Base-by-base conservation (phyloP, 2,329 filamentous ascomycete species). In the Uncinocarpus reesii region DNA sequence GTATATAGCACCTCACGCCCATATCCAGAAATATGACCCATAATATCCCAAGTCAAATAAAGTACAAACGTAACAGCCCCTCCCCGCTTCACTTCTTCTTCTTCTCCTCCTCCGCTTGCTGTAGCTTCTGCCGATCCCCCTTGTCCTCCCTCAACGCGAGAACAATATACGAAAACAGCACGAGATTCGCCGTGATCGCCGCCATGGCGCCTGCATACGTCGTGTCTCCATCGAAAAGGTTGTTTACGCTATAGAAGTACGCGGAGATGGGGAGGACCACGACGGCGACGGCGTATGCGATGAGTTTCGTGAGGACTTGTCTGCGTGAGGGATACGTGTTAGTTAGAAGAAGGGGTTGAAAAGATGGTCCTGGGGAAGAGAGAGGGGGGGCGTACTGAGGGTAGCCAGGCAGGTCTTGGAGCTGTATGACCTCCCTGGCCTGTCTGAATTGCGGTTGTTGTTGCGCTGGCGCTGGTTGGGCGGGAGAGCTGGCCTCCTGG, bases 241-340 rank as follows among this genome's bases (percentile, higher is more conserved):
- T 76, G 60, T 89, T 77, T 23, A 94, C 75, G 0, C 85, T 37
- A 38, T 84, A 60, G 65, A 93, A 98, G 68, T 95, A 98, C 35
- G 84, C 87, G 34, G 86, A 82, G 57, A 98, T 86, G 11, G 92
- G 92, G 16, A 85, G 68, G 13, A 84, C 77, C 52, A 95, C 77
- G 90, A 98, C 96, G 62, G 88, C 89, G 32, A 89, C 72, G 0
- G 89, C 94, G 69, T 95, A 96, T 54, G 78, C 81, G 13, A 96
- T 75, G 16, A 98, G 80, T 70, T 96, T 98, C 61, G 82, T 71
- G 55, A 98, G 92, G 56, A 96, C 88, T 61, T 84, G 75, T 49
- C 87, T 87, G 43, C 34, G 50, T 43, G 47, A 8, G 8, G 41
- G 38, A 16, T 42, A n/a, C 43, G 15, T 5, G 28, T 38, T 37